Base-by-base conservation (phyloP, 192 early-diverging fungal species). In the Podila epicladia region DNA sequence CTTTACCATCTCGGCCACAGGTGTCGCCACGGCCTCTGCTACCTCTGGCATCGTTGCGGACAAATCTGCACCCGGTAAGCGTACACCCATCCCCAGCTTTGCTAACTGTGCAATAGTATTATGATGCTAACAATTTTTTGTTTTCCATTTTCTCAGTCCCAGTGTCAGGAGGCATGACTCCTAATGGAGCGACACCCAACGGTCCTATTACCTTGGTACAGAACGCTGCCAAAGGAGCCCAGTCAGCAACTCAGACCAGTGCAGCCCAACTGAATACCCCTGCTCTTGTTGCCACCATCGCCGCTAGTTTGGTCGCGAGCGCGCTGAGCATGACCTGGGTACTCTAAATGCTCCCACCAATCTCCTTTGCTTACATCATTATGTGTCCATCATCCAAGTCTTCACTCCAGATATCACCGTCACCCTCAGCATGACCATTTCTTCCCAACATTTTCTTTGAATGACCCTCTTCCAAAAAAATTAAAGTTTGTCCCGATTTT, bases 131-230 rank as follows among this genome's bases (percentile, higher is more conserved):
- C 20, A 29, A 32, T 62, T 29, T 3, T 32, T 65, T 4, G n/a
- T 33, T 65, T 58, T 41, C 1, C 35, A 37, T 12, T 71, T 55
- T 5, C 9, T 45, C 9, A 20, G n/a, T 24, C 53, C n/a, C 53
- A 24, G 9, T 26, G 8, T 55, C 55, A 9, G 26, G 9, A 24
- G 67, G 31, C 6, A 31, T 62, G 13, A 53, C 41, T 35, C 57
- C 55, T 15, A 69, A n/a, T 32, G 67, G 51, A 17, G 55, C 57
- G 12, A 60, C 67, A 28, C 65, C 72, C 20, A 62, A 62, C 59
- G 66, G 73, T 11, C 73, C 73, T 13, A 50, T 66, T 33, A 64
- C 73, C 6, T n/a, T 62, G 60, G 61, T 68, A 26, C 65, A 75
- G 38, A 64, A 32, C 57, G 22, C 73, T 24, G 73, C 66, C 9